These are phyloP conservation scores for Phialophora tarda DNA, from an alignment of 2,329 filamentous ascomycete species.

Conservation along the genomic window DNA sequence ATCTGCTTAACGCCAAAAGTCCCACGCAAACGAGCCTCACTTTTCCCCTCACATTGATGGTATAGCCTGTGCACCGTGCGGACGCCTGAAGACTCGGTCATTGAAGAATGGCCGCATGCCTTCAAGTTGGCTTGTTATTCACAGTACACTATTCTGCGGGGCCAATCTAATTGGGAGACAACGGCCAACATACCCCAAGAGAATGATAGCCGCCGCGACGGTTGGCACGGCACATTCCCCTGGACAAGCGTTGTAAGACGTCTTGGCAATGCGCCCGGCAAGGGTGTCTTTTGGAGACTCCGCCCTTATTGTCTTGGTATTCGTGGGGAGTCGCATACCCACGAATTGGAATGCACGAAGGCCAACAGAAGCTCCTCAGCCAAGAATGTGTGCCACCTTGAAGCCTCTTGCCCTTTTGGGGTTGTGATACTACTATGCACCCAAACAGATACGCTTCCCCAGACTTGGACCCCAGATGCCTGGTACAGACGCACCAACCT, in stretches of 20 bases:
- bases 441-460: not conserved
- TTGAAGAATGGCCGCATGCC: conserved; percentile 3
- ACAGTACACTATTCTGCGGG: conserved; percentile 6
- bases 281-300: conserved; percentile 3
- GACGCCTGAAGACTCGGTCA: not conserved
- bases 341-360: not conserved
- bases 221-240: conserved; percentile 10
- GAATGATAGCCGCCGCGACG: not conserved
- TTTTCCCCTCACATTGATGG: not conserved
- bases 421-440: not conserved
- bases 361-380: conserved; percentile 5
- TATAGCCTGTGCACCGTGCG: not conserved
- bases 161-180: conserved; percentile 1
- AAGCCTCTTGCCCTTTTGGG: conserved; percentile 12
- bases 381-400: conserved; percentile 17
- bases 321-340: not conserved
- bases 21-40: not conserved
- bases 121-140: not conserved
- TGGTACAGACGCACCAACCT: not conserved
- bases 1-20: not conserved
- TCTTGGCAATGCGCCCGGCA: conserved; percentile 13
- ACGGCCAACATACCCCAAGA: not conserved
- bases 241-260: conserved; percentile 11
- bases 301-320: conserved; percentile 9
- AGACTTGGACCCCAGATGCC: not conserved